These are phyloP conservation scores for Rhododendron kiyosumense DNA, from an alignment of 148 eudicot species.

Conservation along the genomic window DNA sequence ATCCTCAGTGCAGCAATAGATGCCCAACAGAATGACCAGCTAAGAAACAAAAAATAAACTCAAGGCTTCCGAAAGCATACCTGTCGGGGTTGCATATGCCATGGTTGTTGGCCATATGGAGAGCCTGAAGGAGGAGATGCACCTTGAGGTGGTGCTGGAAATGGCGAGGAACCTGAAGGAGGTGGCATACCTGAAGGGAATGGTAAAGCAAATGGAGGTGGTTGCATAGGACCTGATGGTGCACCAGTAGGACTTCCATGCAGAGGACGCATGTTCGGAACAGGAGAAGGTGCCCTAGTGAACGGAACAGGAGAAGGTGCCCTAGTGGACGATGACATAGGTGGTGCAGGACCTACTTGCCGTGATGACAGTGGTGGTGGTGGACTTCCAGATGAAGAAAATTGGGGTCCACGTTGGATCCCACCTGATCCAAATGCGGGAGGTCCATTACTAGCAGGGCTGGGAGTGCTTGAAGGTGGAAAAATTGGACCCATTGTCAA, in stretches of 20 bases:
- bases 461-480: constrained; percentile 32
- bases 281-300: constrained; percentile 41
- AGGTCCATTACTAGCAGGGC: constrained; percentile 58
- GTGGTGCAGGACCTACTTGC: constrained; percentile 37
- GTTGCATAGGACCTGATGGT: constrained; percentile 33
- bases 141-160: constrained; percentile 46
- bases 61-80: constrained; percentile 26
- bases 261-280: constrained; percentile 49
- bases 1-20: not conserved
- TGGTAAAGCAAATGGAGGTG: constrained; percentile 36
- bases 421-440: constrained; percentile 40
- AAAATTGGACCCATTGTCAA: constrained; percentile 26
- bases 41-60: not conserved
- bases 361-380: constrained; percentile 51
- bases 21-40: not conserved
- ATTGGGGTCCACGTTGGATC: constrained; percentile 47
- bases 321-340: constrained; percentile 27
- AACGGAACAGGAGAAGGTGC: constrained; percentile 5
- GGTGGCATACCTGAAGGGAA: constrained; percentile 18
- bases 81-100: constrained; percentile 60
- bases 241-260: constrained; percentile 43
- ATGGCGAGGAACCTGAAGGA: constrained; percentile 29
- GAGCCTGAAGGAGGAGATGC: constrained; percentile 44
- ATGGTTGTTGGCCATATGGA: constrained; percentile 60
- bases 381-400: constrained; percentile 46